Percentiles rank a stretch among this genome's conserved stretches.
phyloP scores from a whole-genome alignment of 495 filamentous ascomycete species.

The Penicillium coprophilum region DNA sequence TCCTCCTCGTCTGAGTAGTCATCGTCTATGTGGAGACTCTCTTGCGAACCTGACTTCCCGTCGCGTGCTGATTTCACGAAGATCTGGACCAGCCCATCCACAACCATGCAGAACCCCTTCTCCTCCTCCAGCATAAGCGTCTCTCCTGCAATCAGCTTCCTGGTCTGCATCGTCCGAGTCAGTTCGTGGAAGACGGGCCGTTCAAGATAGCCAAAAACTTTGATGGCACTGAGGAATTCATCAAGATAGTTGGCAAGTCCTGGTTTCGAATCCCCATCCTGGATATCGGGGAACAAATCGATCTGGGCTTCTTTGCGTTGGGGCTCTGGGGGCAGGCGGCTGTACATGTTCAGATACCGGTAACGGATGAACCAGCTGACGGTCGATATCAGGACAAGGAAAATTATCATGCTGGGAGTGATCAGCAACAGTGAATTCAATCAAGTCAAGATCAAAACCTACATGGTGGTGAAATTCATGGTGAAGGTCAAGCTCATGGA shows the following conservation, averaged over 20 bases:
- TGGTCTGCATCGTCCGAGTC: conserved; percentile 95
- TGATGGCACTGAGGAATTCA: conserved; percentile 98
- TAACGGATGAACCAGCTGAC: conserved; percentile 93
- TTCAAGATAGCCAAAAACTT: conserved; percentile 97
- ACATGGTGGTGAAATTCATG: conserved; percentile 97
- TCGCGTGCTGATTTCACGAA: conserved; percentile 89
- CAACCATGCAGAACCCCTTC: conserved; percentile 95
- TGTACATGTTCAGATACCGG: conserved; percentile 92
- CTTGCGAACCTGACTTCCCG: conserved; percentile 34
- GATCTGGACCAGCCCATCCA: conserved; percentile 95
- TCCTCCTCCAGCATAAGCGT: conserved; percentile 94
- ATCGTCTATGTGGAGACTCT: conserved; percentile 24
- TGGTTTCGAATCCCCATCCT: conserved; percentile 85
- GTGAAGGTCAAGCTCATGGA: conserved; percentile 96
- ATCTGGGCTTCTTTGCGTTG: conserved; percentile 94
- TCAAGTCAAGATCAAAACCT: conserved; percentile 29
- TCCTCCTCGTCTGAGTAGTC: conserved; percentile 67
- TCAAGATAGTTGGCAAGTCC: conserved; percentile 94
- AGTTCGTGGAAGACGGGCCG: conserved; percentile 96
- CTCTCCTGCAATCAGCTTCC: conserved; percentile 93
- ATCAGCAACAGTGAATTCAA: conserved; percentile 5
- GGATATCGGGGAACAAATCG: conserved; percentile 89
- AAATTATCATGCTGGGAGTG: conserved; percentile 65
- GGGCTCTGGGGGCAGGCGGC: conserved; percentile 86
- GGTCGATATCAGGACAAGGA: conserved; percentile 71